phyloP scores from a whole-genome alignment of 2,329 filamentous ascomycete species.

The Mariannaea elegans region DNA sequence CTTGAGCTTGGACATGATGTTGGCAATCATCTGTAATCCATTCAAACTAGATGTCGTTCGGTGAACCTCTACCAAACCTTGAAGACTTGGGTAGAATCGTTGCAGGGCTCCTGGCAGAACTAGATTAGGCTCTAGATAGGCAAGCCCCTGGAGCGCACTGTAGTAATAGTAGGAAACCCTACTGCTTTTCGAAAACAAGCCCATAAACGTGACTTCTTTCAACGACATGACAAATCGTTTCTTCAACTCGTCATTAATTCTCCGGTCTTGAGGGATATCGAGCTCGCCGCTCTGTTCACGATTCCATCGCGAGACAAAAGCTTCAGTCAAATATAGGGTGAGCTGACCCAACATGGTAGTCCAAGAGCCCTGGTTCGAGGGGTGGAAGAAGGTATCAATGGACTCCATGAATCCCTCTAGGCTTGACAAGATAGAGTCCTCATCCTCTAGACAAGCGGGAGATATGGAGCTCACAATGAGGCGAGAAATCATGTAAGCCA shows the following conservation, averaged over 20 bases:
- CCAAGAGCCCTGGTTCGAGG: conserved; percentile 94
- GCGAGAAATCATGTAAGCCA: conserved; percentile 89
- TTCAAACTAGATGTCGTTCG: conserved; percentile 93
- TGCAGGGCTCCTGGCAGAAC: conserved; percentile 94
- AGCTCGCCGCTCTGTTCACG: conserved; percentile 92
- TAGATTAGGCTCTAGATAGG: conserved; percentile 89
- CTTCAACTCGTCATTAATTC: conserved; percentile 82
- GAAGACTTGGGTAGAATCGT: conserved; percentile 95
- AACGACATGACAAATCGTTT: conserved; percentile 88
- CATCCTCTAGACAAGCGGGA: conserved; percentile 78
- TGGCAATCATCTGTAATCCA: conserved; percentile 89
- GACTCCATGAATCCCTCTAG: conserved; percentile 93
- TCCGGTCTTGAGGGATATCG: conserved; percentile 81
- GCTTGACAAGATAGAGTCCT: conserved; percentile 82
- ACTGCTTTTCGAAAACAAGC: conserved; percentile 94
- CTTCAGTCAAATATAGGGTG: conserved; percentile 91
- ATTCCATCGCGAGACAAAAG: conserved; percentile 98
- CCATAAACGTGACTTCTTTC: conserved; percentile 96
- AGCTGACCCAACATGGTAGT: conserved; percentile 89
- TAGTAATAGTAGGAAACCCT: conserved; percentile 93
- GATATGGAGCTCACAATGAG: conserved; percentile 95
- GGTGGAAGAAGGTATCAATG: conserved; percentile 98
- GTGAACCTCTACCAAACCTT: conserved; percentile 96
- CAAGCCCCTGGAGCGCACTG: conserved; percentile 86
- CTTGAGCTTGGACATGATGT: conserved; percentile 90